phyloP scores from a whole-genome alignment of 2,329 filamentous ascomycete genomes.

The Talaromyces marneffei region DNA sequence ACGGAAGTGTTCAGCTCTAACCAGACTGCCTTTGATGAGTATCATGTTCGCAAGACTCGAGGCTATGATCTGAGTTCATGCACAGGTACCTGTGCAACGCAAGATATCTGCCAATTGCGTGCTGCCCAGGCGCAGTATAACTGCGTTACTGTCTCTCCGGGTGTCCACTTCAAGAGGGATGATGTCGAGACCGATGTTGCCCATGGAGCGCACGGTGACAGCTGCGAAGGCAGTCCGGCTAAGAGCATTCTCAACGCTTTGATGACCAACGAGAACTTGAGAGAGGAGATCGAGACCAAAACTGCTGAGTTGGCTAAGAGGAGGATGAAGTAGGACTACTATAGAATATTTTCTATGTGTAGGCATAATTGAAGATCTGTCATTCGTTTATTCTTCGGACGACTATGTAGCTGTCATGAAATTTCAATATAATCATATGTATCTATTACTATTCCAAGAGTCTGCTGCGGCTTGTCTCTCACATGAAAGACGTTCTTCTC shows the following conservation, averaged over 20 bases:
- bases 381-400: too few relatives aligned
- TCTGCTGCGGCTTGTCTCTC: too few relatives aligned
- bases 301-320: background rate
- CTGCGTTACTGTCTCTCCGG: conserved; percentile 40
- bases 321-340: background rate
- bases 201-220: background rate
- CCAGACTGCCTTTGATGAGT: conserved; percentile 40
- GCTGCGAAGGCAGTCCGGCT: background rate
- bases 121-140: conserved; percentile 49
- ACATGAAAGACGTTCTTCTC: too few relatives aligned
- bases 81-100: conserved; percentile 35
- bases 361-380: too few relatives aligned
- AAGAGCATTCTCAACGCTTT: background rate
- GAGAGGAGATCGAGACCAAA: background rate
- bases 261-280: background rate
- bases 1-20: conserved; percentile 44
- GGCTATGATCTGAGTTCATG: conserved; percentile 40
- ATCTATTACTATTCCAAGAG: too few relatives aligned
- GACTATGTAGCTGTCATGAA: too few relatives aligned
- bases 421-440: too few relatives aligned
- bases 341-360: too few relatives aligned
- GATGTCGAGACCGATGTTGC: background rate
- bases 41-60: conserved; percentile 43
- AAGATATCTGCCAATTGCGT: conserved; percentile 47
- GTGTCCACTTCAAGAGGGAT: conserved; percentile 26